Percentiles rank a stretch among this genome's conserved stretches.
These are phyloP conservation scores for Voacanga thouarsii DNA, from an alignment of 257 asterid species.

Conservation along the genomic window DNA sequence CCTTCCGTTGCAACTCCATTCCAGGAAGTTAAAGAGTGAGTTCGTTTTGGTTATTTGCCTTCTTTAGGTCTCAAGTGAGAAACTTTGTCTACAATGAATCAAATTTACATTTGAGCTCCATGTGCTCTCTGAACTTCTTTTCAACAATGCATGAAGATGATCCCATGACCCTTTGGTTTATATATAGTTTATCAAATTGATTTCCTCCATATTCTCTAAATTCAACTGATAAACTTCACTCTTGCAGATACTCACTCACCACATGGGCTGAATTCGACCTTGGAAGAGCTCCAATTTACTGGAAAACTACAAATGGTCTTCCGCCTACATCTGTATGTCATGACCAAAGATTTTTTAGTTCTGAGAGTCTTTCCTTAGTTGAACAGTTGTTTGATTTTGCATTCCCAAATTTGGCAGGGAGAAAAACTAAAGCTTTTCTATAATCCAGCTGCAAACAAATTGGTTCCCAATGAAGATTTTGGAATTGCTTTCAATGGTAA, in stretches of 20 bases:
- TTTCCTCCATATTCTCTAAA: background rate
- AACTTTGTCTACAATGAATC: background rate
- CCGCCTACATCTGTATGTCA: constrained; percentile 75
- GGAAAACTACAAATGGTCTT: constrained; percentile 92
- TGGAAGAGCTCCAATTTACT: constrained; percentile 77
- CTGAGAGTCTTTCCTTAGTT: background rate
- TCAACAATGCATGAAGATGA: background rate
- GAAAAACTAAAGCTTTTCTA: constrained; percentile 70
- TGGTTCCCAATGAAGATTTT: constrained; percentile 56
- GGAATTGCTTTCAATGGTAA: constrained; percentile 87
- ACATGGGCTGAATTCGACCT: constrained; percentile 89
- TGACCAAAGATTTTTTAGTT: background rate
- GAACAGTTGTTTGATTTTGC: constrained; percentile 7
- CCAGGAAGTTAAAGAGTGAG: constrained; percentile 66
- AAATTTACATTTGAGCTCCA: background rate
- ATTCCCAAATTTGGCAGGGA: constrained; percentile 42
- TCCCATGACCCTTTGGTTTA: background rate
- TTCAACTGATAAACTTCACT: background rate
- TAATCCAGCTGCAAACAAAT: constrained; percentile 65
- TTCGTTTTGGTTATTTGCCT: constrained; percentile 3
- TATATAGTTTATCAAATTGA: background rate
- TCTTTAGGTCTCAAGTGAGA: background rate
- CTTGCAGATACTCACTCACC: constrained; percentile 57
- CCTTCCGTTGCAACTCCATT: constrained; percentile 43
- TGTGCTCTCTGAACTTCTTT: background rate